A percentile compares a stretch with the other conserved stretches of the same genome.
Conservation (phyloP, 345 rosid genomes). For the Pugionium cornutum region DNA sequence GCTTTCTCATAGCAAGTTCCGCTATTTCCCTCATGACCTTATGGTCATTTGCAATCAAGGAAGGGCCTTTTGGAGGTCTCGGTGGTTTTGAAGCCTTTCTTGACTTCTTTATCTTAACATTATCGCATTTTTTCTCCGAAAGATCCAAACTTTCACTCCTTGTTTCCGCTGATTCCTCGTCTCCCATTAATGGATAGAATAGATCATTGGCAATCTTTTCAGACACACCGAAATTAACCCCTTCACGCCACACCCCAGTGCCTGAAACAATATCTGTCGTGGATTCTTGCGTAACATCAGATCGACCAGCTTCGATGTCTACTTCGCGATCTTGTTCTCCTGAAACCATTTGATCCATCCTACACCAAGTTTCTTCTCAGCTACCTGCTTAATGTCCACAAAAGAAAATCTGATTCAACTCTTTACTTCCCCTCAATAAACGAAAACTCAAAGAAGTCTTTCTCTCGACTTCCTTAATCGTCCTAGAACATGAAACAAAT, state of each 20-base stretch:
- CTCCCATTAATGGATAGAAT: conserved; percentile 22
- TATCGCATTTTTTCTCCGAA: conserved; percentile 32
- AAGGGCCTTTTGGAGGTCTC: conserved; percentile 72
- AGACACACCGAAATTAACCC: conserved; percentile 18
- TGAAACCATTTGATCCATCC: conserved; percentile 43
- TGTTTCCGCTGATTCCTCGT: conserved; percentile 27
- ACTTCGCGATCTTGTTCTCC: conserved; percentile 46
- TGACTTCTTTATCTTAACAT: conserved; percentile 47
- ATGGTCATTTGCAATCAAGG: conserved; percentile 70
- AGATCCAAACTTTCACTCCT: conserved; percentile 31
- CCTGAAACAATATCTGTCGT: conserved; percentile 33
- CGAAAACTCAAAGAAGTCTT: conserved; percentile 2
- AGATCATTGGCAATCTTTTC: conserved; percentile 38
- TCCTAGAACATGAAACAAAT: conserved; percentile 13
- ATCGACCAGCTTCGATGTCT: conserved; percentile 65
- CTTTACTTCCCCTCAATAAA: conserved; percentile 1
- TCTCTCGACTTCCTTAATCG: not conserved
- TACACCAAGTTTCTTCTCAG: not conserved
- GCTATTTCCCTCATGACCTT: conserved; percentile 69
- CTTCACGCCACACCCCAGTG: conserved; percentile 23
- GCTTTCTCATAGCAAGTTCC: conserved; percentile 75
- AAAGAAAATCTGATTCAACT: conserved; percentile 21
- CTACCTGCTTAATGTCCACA: conserved; percentile 1
- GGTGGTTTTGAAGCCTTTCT: conserved; percentile 87
- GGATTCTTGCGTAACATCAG: conserved; percentile 24